A percentile compares a stretch with the other conserved stretches of the same genome.
phyloP scores from a whole-genome alignment of 2,329 filamentous ascomycete species.

The Diplocarpon mali region DNA sequence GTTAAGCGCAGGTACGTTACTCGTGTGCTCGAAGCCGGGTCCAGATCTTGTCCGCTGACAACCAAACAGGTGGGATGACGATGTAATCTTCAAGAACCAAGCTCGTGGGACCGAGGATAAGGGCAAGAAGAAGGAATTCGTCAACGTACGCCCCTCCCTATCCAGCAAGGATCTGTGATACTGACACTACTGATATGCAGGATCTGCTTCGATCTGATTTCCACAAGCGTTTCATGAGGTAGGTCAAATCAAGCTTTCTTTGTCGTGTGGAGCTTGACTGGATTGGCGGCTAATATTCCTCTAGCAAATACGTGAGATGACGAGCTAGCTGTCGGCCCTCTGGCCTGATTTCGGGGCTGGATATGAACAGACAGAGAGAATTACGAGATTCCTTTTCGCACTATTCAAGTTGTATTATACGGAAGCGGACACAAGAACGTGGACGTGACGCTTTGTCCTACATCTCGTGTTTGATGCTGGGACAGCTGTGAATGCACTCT shows the following conservation, averaged over 20 bases:
- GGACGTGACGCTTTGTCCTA: too few species aligned
- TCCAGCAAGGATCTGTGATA: conserved; percentile 4
- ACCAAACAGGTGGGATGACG: conserved; percentile 72
- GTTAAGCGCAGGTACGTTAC: conserved; percentile 57
- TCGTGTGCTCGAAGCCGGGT: background rate
- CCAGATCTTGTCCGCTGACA: background rate
- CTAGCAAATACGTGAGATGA: conserved; percentile 29
- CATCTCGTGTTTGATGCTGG: too few species aligned
- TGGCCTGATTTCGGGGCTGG: conserved; percentile 7
- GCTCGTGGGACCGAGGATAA: conserved; percentile 88
- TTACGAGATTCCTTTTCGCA: background rate
- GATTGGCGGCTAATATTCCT: conserved; percentile 14
- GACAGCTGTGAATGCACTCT: too few species aligned
- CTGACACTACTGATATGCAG: conserved; percentile 31
- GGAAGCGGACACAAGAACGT: too few species aligned
- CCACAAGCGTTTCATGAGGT: conserved; percentile 88
- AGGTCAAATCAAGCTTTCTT: conserved; percentile 10
- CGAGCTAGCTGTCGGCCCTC: background rate
- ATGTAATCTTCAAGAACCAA: conserved; percentile 99
- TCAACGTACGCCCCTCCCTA: conserved; percentile 57
- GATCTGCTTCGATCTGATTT: conserved; percentile 91
- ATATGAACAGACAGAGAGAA: background rate
- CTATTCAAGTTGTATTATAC: too few species aligned
- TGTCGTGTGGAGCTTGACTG: background rate
- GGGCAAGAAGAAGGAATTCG: conserved; percentile 84